phyloP scores from a whole-genome alignment of 345 rosid species.

The Reutealis trisperma region DNA sequence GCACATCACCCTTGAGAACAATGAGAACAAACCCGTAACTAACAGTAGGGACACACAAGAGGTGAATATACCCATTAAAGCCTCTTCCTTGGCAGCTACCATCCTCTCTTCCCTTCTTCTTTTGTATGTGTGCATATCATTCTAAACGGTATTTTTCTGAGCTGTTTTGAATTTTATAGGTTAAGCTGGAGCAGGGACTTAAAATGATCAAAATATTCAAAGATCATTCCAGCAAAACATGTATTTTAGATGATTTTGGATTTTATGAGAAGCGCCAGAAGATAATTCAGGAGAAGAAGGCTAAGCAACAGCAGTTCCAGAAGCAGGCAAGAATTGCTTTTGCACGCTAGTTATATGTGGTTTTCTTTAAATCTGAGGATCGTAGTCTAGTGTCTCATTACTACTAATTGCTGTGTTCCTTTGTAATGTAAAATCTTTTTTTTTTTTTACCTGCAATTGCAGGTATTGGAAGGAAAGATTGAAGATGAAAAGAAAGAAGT shows the following conservation, averaged over 20 bases:
- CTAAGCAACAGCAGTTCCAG: constrained; percentile 69
- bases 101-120: background rate
- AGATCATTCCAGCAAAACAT: constrained; percentile 68
- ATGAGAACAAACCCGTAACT: constrained; percentile 94
- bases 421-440: background rate
- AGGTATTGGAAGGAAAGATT: constrained; percentile 21
- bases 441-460: background rate
- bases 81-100: background rate
- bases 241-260: constrained; percentile 86
- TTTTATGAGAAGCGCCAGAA: constrained; percentile 81
- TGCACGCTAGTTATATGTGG: background rate
- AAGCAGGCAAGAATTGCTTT: constrained; percentile 42
- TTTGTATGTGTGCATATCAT: no score
- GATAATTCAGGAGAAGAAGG: constrained; percentile 80
- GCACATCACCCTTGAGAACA: constrained; percentile 90
- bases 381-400: no score
- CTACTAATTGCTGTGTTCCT: background rate
- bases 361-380: background rate
- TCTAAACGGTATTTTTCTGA: no score
- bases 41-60: constrained; percentile 96
- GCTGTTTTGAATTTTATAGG: constrained; percentile 34
- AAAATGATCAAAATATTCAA: constrained; percentile 82
- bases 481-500: constrained; percentile 23
- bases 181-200: constrained; percentile 71
- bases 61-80: constrained; percentile 36